Conservation (phyloP, 768 basidiomycete genomes). For the Xanthoconium purpureum region DNA sequence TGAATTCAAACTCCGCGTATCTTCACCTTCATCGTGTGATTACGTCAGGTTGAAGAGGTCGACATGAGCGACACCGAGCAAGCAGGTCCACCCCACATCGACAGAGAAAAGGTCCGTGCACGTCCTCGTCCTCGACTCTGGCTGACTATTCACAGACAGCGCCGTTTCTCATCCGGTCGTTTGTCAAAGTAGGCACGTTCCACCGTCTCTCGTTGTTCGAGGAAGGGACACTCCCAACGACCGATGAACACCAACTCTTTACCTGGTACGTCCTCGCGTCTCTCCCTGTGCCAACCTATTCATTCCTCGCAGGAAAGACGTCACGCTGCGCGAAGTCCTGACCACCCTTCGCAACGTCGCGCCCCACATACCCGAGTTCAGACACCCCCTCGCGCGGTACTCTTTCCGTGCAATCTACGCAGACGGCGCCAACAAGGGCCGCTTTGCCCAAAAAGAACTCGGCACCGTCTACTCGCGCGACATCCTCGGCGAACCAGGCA, state of each 20-base stretch:
- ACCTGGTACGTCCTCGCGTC: conserved; percentile 54
- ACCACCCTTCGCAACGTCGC: conserved; percentile 73
- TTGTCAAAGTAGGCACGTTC: conserved; percentile 78
- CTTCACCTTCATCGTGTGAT: not conserved
- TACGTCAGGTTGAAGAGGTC: not conserved
- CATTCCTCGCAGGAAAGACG: conserved; percentile 61
- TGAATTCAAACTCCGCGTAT: not conserved
- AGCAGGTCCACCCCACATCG: conserved; percentile 45
- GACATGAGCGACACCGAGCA: conserved; percentile 38
- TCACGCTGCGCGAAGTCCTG: conserved; percentile 74
- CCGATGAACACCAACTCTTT: conserved; percentile 80
- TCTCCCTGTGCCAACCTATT: not conserved
- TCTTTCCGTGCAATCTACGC: conserved; percentile 79
- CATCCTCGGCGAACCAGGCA: conserved; percentile 76
- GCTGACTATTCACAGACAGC: conserved; percentile 48
- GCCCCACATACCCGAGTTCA: conserved; percentile 66
- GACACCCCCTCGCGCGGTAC: conserved; percentile 79
- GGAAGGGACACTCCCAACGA: conserved; percentile 70
- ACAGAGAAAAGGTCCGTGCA: conserved; percentile 53
- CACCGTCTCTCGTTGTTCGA: conserved; percentile 75
- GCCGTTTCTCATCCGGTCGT: conserved; percentile 79
- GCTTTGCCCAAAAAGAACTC: conserved; percentile 73
- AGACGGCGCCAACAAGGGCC: conserved; percentile 67
- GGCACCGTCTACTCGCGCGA: conserved; percentile 82
- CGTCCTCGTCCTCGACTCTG: rapidly evolving